Base-by-base conservation (phyloP, 2,329 filamentous ascomycete species). In the Beauveria australis region DNA sequence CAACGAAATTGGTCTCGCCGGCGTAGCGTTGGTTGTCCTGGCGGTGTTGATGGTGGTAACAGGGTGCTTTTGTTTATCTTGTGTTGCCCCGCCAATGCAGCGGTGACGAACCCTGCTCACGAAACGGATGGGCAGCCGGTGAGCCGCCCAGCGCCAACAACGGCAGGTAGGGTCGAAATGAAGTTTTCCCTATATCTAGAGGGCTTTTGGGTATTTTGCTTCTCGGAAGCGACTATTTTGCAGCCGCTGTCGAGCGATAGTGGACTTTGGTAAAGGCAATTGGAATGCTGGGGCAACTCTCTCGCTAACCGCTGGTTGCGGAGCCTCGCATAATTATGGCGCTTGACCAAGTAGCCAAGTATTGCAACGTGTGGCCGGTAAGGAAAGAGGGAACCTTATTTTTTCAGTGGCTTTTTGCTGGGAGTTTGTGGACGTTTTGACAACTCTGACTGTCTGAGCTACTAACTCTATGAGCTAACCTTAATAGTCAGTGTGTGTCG, bases 21-120 rank as follows among this genome's bases (percentile, higher is more conserved):
- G 28, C 47, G 26, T 18, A 19, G 41, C 48, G 18, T 28, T 41
- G 43, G 58, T 60, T 60, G 58, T 48, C 58, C 43, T 30, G 58
- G 51, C 37, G 49, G 58, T 48, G n/a, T 41, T 60, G 49, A 28
- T 53, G 19, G 28, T 40, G 49, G 58, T 43, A 33, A 44, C 58
- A 48, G 51, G 51, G 58, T 60, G 51, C 43, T 24, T 60, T 60
- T 60, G 58, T 60, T 60, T 60, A 60, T 60, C 58, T 54, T 19
- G 30, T 54, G 58, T 60, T 60, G 58, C 58, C 58, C 58, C 58
- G 58, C 58, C 58, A 60, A 60, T 60, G 18, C 51, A 54, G 43
- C 51, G 44, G 58, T 54, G 51, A 48, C 52, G 26, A 53, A 40
- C 56, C 41, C 41, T 47, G 41, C 40, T n/a, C 58, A 54, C 51